Evolutionary conservation across 1,284 basidiomycete species (phyloP).

Genomic region (Moniliophthora roreri): DNA sequence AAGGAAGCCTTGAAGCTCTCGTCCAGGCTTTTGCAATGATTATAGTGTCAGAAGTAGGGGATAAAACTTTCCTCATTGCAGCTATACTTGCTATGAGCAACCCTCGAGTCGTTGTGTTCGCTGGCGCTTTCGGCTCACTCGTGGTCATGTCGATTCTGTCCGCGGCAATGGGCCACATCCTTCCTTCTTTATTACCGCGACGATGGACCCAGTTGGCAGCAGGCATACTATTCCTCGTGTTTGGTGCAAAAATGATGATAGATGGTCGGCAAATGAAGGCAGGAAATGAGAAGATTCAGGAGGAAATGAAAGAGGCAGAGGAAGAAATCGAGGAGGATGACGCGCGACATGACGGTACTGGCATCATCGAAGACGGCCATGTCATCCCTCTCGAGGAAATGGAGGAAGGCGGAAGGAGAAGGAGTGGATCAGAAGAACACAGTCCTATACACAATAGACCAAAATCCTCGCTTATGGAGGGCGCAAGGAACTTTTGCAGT

Average conservation of each 20-base stretch:
- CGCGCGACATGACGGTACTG: constrained; percentile 45
- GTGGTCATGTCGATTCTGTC: constrained; percentile 92
- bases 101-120: constrained; percentile 82
- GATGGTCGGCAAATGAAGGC: constrained; percentile 78
- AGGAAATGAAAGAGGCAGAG: constrained; percentile 91
- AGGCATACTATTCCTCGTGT: constrained; percentile 81
- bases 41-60: constrained; percentile 89
- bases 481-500: constrained; percentile 80
- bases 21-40: constrained; percentile 85
- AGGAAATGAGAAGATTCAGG: constrained; percentile 80
- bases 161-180: constrained; percentile 83
- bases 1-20: constrained; percentile 54
- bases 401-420: constrained; percentile 48
- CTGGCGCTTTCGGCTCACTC: constrained; percentile 86
- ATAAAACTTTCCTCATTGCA: constrained; percentile 98
- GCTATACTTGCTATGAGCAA: constrained; percentile 98
- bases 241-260: constrained; percentile 83
- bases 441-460: constrained; percentile 16
- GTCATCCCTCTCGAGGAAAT: constrained; percentile 61
- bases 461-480: constrained; percentile 48
- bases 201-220: constrained; percentile 80
- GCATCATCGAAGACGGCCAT: constrained; percentile 31
- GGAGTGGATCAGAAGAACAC: constrained; percentile 1
- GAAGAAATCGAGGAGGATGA: constrained; percentile 84
- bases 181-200: constrained; percentile 82